Percentiles rank a stretch among this genome's conserved stretches.
Conservation (phyloP, 352 stramenopile species). For the Globisporangium canariense region DNA sequence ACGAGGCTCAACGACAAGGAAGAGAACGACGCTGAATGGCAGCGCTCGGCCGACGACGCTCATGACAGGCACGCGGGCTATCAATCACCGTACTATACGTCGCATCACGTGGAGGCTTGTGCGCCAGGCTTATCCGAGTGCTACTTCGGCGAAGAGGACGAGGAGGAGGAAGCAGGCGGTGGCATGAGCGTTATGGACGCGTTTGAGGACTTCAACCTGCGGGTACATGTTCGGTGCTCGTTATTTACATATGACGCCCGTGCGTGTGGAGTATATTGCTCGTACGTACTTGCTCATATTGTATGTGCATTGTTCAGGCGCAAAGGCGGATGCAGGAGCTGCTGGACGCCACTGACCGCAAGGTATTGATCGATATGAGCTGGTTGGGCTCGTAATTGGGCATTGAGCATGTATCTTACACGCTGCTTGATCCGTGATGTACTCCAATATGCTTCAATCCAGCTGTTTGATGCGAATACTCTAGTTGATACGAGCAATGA, state of each 20-base stretch:
- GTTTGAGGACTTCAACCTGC: slow-evolving; percentile 54
- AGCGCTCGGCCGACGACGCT: too few species aligned
- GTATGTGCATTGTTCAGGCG: slow-evolving; percentile 22
- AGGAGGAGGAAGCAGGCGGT: not conserved
- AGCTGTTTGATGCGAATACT: slow-evolving; percentile 3
- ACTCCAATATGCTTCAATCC: not conserved
- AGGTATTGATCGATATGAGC: not conserved
- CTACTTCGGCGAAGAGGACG: not conserved
- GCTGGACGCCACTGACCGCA: slow-evolving; percentile 28
- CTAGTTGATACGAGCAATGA: not conserved
- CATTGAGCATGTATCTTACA: not conserved
- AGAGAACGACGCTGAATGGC: too few species aligned
- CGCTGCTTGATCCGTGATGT: not conserved
- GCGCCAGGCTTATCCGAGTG: not conserved
- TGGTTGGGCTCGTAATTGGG: too few species aligned
- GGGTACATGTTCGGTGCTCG: slow-evolving; percentile 16
- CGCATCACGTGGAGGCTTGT: not conserved
- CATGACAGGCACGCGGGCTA: too few species aligned
- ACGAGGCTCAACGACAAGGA: too few species aligned
- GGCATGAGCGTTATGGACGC: slow-evolving; percentile 31
- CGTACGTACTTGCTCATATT: not conserved
- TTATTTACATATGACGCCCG: not conserved
- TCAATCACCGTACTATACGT: too few species aligned
- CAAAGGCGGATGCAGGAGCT: slow-evolving; percentile 37
- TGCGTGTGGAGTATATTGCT: not conserved